Percentiles rank a stretch among this genome's conserved stretches.
Conservation (phyloP, 2,329 filamentous ascomycete species). For the Penicillium sp. region DNA sequence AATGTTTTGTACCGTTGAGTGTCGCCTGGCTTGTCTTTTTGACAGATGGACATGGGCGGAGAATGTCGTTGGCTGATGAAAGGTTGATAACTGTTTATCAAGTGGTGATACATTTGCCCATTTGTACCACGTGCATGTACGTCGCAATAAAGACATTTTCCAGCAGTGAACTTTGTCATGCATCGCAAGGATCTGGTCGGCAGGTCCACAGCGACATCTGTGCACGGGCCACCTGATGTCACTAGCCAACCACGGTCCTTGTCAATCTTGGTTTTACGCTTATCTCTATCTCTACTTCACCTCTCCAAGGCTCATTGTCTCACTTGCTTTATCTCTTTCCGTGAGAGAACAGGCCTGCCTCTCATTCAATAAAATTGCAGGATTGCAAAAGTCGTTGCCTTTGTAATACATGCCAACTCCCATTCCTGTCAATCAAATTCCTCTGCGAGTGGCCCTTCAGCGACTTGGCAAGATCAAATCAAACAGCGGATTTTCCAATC, state of each 20-base stretch:
- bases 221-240: constrained; percentile 11
- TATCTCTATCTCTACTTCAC: not conserved
- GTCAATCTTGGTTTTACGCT: constrained; percentile 2
- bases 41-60: not conserved
- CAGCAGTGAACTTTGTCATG: not conserved
- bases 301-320: not conserved
- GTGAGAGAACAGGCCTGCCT: not conserved
- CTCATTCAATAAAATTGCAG: too few relatives aligned
- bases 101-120: not conserved
- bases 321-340: not conserved
- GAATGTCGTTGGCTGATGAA: not conserved
- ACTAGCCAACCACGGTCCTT: constrained; percentile 1
- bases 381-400: not conserved
- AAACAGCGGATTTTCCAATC: not conserved
- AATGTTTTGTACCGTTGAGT: constrained; percentile 3
- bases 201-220: not conserved
- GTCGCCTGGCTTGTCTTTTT: not conserved
- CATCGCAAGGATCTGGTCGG: not conserved
- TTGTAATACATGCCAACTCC: constrained; percentile 1
- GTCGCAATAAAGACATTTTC: constrained; percentile 1
- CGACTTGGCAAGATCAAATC: constrained; percentile 2
- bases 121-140: not conserved
- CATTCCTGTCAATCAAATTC: not conserved
- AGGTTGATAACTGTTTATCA: not conserved
- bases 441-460: not conserved